Evolutionary conservation across 345 rosid genomes (phyloP), one percentile per base, ranked within the genome.

Genomic region (Clausena lansium): DNA sequence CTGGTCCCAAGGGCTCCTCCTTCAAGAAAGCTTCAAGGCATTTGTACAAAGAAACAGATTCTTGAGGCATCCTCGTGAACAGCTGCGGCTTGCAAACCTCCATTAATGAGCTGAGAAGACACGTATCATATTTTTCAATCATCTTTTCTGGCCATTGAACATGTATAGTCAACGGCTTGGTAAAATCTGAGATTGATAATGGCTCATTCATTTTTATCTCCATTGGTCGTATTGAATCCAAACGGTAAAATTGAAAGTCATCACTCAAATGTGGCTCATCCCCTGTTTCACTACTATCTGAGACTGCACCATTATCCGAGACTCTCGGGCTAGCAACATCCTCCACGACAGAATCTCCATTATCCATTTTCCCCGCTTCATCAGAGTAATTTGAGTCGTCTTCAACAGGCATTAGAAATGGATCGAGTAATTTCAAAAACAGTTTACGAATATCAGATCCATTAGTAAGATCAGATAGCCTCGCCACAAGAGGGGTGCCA

Each of bases 1-100:
- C 96, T 9, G 91, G 93, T 77, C 93, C 96, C 77, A 91, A 82
- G 64, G 93, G 96, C 70, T 91, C 93, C 83, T 86, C 92, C 81
- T 84, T 90, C 82, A 91, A 83, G 87, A 91, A 91, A 67, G 92
- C 89, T 86, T 91, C 89, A 10, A 88, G 93, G 84, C 93, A 90
- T 59, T 84, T 86, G 81, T 91, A 86, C 47, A 89, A 79, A 73
- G 93, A 85, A 78, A 85, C 78, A 32, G 88, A 86, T 68, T 89
- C 95, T 79, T 84, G 89, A 57, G 86, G 88, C 83, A 76, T 86
- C 78, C 81, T 80, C 60, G 80, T 58, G 80, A 84, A 77, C 45
- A 67, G 78, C 72, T 81, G 88, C 59, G 79, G 81, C 84, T 65
- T 89, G 86, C 81, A 89, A 77, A 91, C 74, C 82, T 91, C 89